phyloP scores from a whole-genome alignment of 1,284 basidiomycete species.

The Singerocomus rubriflavus region DNA sequence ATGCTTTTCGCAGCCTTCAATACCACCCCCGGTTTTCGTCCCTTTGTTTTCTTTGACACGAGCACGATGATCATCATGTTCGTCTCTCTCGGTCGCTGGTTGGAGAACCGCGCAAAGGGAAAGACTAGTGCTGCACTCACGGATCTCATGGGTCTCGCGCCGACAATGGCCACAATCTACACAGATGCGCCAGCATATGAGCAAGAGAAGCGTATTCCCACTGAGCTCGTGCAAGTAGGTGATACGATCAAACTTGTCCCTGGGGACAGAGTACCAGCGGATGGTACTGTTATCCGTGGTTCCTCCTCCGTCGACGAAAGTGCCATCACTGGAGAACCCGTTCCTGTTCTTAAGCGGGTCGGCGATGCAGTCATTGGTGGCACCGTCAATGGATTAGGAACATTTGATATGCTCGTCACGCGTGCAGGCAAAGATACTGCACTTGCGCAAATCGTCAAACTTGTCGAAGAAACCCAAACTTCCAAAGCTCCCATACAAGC shows the following conservation, averaged over 20 bases:
- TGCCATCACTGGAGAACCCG: slow-evolving; percentile 95
- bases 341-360: slow-evolving; percentile 81
- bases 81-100: slow-evolving; percentile 90
- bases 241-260: slow-evolving; percentile 94
- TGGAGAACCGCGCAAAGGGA: slow-evolving; percentile 97
- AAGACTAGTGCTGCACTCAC: slow-evolving; percentile 96
- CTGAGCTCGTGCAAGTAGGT: slow-evolving; percentile 92
- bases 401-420: slow-evolving; percentile 94
- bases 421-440: slow-evolving; percentile 96
- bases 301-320: slow-evolving; percentile 93
- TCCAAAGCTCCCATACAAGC: slow-evolving; percentile 98
- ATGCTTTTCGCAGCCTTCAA: slow-evolving; percentile 72
- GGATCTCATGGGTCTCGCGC: slow-evolving; percentile 92
- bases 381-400: slow-evolving; percentile 94
- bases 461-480: slow-evolving; percentile 98
- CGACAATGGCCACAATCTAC: slow-evolving; percentile 95
- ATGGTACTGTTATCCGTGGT: slow-evolving; percentile 87
- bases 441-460: slow-evolving; percentile 91
- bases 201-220: slow-evolving; percentile 86
- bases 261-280: slow-evolving; percentile 95
- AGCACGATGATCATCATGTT: slow-evolving; percentile 99
- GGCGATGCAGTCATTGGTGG: slow-evolving; percentile 92
- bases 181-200: slow-evolving; percentile 77
- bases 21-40: slow-evolving; percentile 63
- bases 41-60: slow-evolving; percentile 96